A percentile compares a stretch with the other conserved stretches of the same genome.
Conservation (phyloP, 1,284 basidiomycete genomes). For the Leccinum insolens region DNA sequence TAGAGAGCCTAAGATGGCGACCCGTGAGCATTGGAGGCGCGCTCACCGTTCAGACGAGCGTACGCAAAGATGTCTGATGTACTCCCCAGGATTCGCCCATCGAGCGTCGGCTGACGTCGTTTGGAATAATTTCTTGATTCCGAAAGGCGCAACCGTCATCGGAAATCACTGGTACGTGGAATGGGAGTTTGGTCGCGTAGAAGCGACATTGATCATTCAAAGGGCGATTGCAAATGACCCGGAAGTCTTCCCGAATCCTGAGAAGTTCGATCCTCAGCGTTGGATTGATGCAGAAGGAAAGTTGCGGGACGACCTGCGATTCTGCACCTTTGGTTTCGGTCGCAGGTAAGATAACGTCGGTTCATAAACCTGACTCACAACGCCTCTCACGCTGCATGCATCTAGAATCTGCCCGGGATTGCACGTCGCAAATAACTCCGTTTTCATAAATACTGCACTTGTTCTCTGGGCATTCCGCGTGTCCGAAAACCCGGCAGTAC, state of each 20-base stretch:
- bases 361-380: not conserved
- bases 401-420: conserved; percentile 29
- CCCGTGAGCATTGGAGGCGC: conserved; percentile 31
- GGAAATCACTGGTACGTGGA: conserved; percentile 56
- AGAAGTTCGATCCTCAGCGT: conserved; percentile 57
- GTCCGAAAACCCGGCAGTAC: conserved; percentile 21
- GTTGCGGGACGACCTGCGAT: conserved; percentile 51
- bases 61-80: not conserved
- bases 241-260: conserved; percentile 58
- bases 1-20: conserved; percentile 36
- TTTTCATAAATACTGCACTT: conserved; percentile 27
- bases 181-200: not conserved
- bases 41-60: not conserved
- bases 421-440: conserved; percentile 30
- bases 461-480: conserved; percentile 33
- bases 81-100: conserved; percentile 49
- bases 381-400: conserved; percentile 11
- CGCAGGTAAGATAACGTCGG: conserved; percentile 40
- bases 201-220: not conserved
- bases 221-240: conserved; percentile 61
- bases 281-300: conserved; percentile 56
- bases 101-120: conserved; percentile 59
- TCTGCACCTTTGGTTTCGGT: conserved; percentile 64
- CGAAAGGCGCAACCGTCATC: conserved; percentile 56
- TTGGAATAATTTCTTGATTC: conserved; percentile 60